Evolutionary conservation across 1,284 basidiomycete species (phyloP).

Genomic region (Volvariella surrecta): DNA sequence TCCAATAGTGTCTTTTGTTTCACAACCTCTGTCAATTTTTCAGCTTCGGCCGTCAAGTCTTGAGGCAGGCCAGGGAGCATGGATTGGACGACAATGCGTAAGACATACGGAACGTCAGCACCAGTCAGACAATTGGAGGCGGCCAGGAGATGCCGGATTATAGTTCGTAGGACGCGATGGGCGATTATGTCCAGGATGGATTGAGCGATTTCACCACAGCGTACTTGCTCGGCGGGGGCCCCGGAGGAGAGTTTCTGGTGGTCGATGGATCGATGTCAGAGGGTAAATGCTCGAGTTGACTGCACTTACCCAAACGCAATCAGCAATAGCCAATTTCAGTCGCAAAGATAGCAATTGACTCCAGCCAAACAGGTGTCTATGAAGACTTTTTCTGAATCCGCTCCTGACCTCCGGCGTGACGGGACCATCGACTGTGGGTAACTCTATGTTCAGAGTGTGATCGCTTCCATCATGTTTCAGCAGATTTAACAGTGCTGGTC

Average conservation of each 20-base stretch:
- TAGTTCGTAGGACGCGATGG: conserved; percentile 40
- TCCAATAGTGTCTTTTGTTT: conserved; percentile 21
- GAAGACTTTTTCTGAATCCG: conserved; percentile 41
- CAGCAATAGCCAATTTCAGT: conserved; percentile 48
- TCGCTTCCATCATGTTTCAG: conserved; percentile 28
- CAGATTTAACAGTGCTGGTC: conserved; percentile 37
- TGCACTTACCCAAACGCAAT: conserved; percentile 53
- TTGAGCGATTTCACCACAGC: conserved; percentile 44
- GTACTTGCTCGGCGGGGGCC: conserved; percentile 24
- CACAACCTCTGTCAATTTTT: conserved; percentile 32
- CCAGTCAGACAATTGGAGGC: conserved; percentile 35
- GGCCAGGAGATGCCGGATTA: conserved; percentile 48
- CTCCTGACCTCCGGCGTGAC: conserved; percentile 25
- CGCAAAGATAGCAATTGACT: conserved; percentile 41
- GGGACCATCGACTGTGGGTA: conserved; percentile 20
- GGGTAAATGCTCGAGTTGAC: conserved; percentile 5
- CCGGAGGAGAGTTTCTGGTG: not conserved
- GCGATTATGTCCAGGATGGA: conserved; percentile 42
- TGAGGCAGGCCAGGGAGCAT: conserved; percentile 36
- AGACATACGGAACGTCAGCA: conserved; percentile 52
- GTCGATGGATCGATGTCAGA: conserved; percentile 3
- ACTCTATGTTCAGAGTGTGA: conserved; percentile 20
- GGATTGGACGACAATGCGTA: conserved; percentile 47
- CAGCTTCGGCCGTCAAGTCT: conserved; percentile 44
- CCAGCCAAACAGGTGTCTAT: conserved; percentile 54